These are phyloP conservation scores for Acorus calamus DNA, from an alignment of 106 monocot species.

Conservation along the genomic window DNA sequence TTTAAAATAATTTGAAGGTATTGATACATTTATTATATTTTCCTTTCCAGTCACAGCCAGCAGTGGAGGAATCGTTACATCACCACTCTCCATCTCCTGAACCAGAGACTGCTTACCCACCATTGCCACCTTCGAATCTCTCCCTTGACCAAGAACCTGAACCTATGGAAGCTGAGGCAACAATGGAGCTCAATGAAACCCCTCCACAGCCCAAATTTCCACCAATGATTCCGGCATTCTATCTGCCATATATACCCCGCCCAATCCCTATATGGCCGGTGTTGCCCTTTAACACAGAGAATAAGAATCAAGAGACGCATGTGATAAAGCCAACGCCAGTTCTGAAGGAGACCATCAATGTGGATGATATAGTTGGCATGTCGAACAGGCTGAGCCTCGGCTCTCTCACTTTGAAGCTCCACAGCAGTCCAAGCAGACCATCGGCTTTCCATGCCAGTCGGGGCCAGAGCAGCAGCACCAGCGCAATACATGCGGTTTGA, in stretches of 20 bases:
- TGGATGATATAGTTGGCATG: slow-evolving; percentile 43
- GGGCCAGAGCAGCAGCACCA: slow-evolving; percentile 14
- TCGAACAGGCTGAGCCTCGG: slow-evolving; percentile 41
- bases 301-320: slow-evolving; percentile 17
- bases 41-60: too few species aligned
- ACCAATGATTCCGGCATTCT: slow-evolving; percentile 22
- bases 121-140: slow-evolving; percentile 8
- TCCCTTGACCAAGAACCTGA: slow-evolving; percentile 13
- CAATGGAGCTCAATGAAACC: not conserved
- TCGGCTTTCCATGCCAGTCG: slow-evolving; percentile 42
- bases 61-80: slow-evolving; percentile 14
- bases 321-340: slow-evolving; percentile 50
- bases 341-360: slow-evolving; percentile 23
- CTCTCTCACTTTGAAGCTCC: not conserved
- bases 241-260: slow-evolving; percentile 24
- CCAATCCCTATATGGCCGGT: slow-evolving; percentile 29
- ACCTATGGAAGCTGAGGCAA: slow-evolving; percentile 2
- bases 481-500: slow-evolving; percentile 54
- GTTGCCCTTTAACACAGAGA: slow-evolving; percentile 7
- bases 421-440: slow-evolving; percentile 18
- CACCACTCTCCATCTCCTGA: slow-evolving; percentile 14
- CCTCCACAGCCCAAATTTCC: slow-evolving; percentile 3
- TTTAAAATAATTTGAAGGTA: too few species aligned
- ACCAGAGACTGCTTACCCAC: slow-evolving; percentile 12
- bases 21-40: too few species aligned